Evolutionary conservation across 2,329 filamentous ascomycete species (phyloP).

Genomic region (Cercospora sp.): DNA sequence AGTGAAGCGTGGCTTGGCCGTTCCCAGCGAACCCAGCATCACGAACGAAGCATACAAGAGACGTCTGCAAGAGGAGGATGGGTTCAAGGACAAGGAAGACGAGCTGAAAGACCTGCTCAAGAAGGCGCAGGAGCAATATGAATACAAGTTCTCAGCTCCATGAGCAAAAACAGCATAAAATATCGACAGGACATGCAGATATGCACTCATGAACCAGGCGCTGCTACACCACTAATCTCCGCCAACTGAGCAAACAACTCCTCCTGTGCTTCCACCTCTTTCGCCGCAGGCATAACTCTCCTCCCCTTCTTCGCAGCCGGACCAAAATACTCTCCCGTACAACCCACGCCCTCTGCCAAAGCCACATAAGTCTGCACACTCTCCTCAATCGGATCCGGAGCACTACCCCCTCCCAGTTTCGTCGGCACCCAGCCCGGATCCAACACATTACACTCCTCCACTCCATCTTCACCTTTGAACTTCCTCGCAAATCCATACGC

Average conservation of each 20-base stretch:
- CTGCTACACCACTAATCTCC: constrained; percentile 6
- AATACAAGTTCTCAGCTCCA: constrained; percentile 45
- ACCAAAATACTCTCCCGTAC: constrained; percentile 14
- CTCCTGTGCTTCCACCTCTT: constrained; percentile 9
- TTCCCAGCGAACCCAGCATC: constrained; percentile 43
- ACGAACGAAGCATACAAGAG: constrained; percentile 47
- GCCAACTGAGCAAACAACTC: constrained; percentile 12
- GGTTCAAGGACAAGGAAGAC: constrained; percentile 51
- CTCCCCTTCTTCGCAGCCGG: constrained; percentile 12
- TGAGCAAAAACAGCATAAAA: neutral
- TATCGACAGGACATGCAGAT: neutral
- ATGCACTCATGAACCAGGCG: neutral
- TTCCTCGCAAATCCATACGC: constrained; percentile 10
- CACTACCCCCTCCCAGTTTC: constrained; percentile 15
- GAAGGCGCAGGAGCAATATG: constrained; percentile 49
- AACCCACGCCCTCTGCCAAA: constrained; percentile 13
- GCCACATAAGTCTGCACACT: constrained; percentile 17
- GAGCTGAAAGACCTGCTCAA: constrained; percentile 41
- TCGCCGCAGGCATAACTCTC: constrained; percentile 1
- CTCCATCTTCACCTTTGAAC: constrained; percentile 2
- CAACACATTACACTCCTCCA: constrained; percentile 15
- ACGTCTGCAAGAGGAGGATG: constrained; percentile 50
- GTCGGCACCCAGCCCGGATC: constrained; percentile 20
- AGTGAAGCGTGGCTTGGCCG: constrained; percentile 43
- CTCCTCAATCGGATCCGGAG: constrained; percentile 14